A percentile compares a stretch with the other conserved stretches of the same genome.
Conservation (phyloP, 2,329 filamentous ascomycete genomes). For the Thielaviopsis euricoi region DNA sequence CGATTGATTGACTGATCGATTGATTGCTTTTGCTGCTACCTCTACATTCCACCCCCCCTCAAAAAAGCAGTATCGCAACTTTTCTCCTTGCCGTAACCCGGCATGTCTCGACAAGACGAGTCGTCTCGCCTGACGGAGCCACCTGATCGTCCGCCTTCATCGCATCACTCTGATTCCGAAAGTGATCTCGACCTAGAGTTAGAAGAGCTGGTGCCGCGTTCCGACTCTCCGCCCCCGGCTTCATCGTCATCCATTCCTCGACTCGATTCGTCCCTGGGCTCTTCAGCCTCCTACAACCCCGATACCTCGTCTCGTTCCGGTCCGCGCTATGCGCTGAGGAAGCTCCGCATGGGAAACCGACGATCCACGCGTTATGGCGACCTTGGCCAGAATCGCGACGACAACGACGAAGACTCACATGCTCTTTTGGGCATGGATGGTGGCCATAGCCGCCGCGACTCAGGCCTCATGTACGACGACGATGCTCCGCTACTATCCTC, state of each 20-base stretch:
- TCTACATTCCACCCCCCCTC: too few species aligned
- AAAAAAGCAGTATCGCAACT: neutral
- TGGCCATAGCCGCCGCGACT: conserved; percentile 36
- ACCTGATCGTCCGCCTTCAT: conserved; percentile 39
- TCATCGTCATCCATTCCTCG: conserved; percentile 16
- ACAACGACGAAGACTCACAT: conserved; percentile 47
- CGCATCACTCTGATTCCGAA: conserved; percentile 18
- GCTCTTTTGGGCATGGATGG: conserved; percentile 50
- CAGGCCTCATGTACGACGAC: conserved; percentile 46
- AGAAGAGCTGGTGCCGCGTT: conserved; percentile 57
- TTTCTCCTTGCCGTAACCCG: conserved; percentile 18
- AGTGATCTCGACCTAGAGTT: conserved; percentile 59
- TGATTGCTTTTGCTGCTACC: neutral
- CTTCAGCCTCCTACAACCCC: conserved; percentile 15
- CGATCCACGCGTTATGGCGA: conserved; percentile 42
- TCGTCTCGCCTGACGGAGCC: conserved; percentile 36
- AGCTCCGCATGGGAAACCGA: conserved; percentile 48
- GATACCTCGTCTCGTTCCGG: conserved; percentile 11
- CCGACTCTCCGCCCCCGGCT: conserved; percentile 20
- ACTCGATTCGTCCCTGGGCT: conserved; percentile 17
- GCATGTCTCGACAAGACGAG: conserved; percentile 38
- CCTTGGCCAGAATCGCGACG: conserved; percentile 38
- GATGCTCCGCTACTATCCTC: conserved; percentile 56
- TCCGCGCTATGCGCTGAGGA: conserved; percentile 53
- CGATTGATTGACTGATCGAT: too few species aligned